Conservation (phyloP, 2,329 filamentous ascomycete genomes). For the Fusarium sp. region DNA sequence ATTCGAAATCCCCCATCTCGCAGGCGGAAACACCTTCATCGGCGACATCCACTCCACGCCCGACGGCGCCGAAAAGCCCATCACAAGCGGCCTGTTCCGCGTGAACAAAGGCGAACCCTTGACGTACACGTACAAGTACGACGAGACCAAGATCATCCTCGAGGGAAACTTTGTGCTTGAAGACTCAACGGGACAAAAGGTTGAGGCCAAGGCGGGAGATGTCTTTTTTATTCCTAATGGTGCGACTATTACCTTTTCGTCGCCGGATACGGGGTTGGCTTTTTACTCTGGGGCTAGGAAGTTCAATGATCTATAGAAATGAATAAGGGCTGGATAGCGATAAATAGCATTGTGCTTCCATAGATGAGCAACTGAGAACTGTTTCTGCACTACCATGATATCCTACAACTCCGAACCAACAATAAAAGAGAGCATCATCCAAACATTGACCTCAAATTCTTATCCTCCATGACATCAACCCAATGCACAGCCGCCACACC, state of each 20-base stretch:
- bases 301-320: constrained; percentile 44
- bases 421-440: constrained; percentile 23
- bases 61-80: constrained; percentile 66
- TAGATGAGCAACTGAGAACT: neutral
- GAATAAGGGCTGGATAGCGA: constrained; percentile 2
- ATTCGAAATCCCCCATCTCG: constrained; percentile 73
- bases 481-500: constrained; percentile 53
- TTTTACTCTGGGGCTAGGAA: constrained; percentile 64
- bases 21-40: constrained; percentile 75
- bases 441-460: constrained; percentile 50
- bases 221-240: constrained; percentile 77
- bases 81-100: constrained; percentile 73
- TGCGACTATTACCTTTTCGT: constrained; percentile 73
- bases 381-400: neutral
- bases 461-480: constrained; percentile 57
- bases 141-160: constrained; percentile 80
- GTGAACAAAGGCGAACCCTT: constrained; percentile 75
- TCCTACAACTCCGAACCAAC: neutral
- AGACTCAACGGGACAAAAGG: constrained; percentile 70
- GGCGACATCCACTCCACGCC: constrained; percentile 71
- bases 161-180: constrained; percentile 74
- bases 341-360: constrained; percentile 24
- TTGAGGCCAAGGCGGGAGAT: constrained; percentile 70
- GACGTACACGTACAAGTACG: constrained; percentile 75
- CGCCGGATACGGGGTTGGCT: constrained; percentile 68